Percentiles rank a stretch among this genome's conserved stretches.
Evolutionary conservation across 2,329 filamentous ascomycete species (phyloP).

Genomic region (Fusarium longipes): DNA sequence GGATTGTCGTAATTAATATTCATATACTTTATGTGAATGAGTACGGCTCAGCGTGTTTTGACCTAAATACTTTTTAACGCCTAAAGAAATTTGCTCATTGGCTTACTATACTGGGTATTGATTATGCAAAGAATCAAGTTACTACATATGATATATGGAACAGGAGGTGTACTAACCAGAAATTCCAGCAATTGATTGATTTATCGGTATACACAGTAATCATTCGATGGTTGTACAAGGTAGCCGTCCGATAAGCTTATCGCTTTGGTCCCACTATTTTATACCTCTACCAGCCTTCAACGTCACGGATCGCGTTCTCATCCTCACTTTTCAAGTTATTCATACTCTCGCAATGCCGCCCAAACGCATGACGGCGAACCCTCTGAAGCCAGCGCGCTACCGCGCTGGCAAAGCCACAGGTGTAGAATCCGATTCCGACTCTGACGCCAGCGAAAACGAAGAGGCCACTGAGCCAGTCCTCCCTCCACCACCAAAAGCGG

Average conservation of each 20-base stretch:
- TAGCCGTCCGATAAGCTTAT: conserved; percentile 38
- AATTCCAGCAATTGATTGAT: neutral
- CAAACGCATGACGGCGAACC: conserved; percentile 95
- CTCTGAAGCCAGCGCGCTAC: conserved; percentile 81
- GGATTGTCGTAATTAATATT: too few relatives aligned
- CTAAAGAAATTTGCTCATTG: too few relatives aligned
- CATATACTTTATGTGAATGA: too few relatives aligned
- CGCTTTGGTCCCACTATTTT: conserved; percentile 34
- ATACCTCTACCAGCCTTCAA: conserved; percentile 22
- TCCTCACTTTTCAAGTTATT: neutral
- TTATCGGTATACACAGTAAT: too few relatives aligned
- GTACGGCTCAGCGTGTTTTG: too few relatives aligned
- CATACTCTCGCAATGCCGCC: conserved; percentile 65
- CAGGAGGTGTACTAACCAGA: neutral
- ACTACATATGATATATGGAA: neutral
- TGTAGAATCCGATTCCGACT: conserved; percentile 65
- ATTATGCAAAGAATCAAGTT: neutral
- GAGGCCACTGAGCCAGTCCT: conserved; percentile 51
- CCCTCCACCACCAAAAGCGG: conserved; percentile 67
- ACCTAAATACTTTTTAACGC: too few relatives aligned
- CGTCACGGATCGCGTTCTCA: conserved; percentile 38
- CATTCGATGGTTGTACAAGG: conserved; percentile 16
- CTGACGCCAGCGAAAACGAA: conserved; percentile 61
- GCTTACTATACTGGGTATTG: neutral
- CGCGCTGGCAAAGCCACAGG: conserved; percentile 82